Conservation (phyloP, 2,329 filamentous ascomycete genomes). For the Colletotrichum noveboracense region DNA sequence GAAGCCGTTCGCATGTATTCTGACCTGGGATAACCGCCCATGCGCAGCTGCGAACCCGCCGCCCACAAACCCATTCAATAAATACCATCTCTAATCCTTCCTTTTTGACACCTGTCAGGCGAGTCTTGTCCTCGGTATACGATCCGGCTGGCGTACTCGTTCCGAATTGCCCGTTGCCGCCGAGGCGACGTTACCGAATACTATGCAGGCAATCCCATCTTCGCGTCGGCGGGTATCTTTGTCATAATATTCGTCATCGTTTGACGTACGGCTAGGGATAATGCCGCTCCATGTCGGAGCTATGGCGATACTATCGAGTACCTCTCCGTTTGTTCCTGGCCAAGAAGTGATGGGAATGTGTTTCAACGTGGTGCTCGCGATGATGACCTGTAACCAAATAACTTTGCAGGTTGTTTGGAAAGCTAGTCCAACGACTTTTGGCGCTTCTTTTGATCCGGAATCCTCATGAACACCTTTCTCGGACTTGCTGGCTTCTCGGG, state of each 20-base stretch:
- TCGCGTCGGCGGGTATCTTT: background rate
- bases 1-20: background rate
- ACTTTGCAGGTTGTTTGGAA: background rate
- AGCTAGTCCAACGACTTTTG: background rate
- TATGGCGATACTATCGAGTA: background rate
- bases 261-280: background rate
- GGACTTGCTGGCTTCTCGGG: background rate
- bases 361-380: background rate
- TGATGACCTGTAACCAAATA: background rate
- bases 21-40: background rate
- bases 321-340: background rate
- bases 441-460: background rate
- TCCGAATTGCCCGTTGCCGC: background rate
- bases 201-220: background rate
- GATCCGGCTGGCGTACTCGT: background rate
- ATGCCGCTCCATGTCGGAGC: background rate
- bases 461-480: background rate
- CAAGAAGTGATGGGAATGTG: background rate
- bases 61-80: background rate
- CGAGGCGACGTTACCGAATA: background rate
- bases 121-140: background rate
- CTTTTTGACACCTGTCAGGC: background rate
- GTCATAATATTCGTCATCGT: background rate
- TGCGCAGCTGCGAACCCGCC: background rate
- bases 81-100: background rate